A percentile compares a stretch with the other conserved stretches of the same genome.
Conservation (phyloP, 2,329 filamentous ascomycete species). For the Penicillium sp. region DNA sequence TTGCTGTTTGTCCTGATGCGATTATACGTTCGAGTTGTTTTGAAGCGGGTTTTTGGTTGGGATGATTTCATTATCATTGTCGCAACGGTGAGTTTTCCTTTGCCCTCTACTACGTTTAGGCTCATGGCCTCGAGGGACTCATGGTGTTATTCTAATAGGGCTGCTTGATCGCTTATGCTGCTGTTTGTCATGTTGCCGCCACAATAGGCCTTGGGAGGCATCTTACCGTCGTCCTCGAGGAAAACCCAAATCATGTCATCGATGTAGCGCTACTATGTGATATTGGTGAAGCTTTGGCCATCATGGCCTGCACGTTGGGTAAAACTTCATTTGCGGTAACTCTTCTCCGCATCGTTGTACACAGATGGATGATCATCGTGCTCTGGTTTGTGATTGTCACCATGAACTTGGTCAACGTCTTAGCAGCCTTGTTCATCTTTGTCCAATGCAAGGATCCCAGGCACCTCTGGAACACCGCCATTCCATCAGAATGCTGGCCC, state of each 20-base stretch:
- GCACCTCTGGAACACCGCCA: conserved; percentile 29
- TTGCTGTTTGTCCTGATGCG: conserved; percentile 24
- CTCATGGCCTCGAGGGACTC: background rate
- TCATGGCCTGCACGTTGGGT: conserved; percentile 49
- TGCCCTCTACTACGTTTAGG: background rate
- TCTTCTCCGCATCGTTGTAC: conserved; percentile 45
- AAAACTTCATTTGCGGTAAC: conserved; percentile 51
- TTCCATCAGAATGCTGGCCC: conserved; percentile 32
- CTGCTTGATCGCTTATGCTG: conserved; percentile 25
- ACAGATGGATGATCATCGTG: conserved; percentile 41
- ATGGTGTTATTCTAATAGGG: conserved; percentile 5
- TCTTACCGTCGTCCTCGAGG: conserved; percentile 18
- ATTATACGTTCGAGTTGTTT: conserved; percentile 24
- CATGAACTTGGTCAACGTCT: conserved; percentile 32
- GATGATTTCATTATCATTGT: conserved; percentile 28
- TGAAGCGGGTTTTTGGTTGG: conserved; percentile 29
- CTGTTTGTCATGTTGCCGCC: conserved; percentile 27
- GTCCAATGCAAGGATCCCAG: conserved; percentile 32
- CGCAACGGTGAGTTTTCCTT: conserved; percentile 21
- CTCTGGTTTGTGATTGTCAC: conserved; percentile 45
- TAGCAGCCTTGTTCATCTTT: conserved; percentile 31
- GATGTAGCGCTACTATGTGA: conserved; percentile 28
- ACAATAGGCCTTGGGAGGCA: conserved; percentile 25
- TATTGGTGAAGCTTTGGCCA: conserved; percentile 43
- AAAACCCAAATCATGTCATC: conserved; percentile 25